Base-by-base conservation (phyloP, 2,329 filamentous ascomycete species). In the Xylaria sp. region DNA sequence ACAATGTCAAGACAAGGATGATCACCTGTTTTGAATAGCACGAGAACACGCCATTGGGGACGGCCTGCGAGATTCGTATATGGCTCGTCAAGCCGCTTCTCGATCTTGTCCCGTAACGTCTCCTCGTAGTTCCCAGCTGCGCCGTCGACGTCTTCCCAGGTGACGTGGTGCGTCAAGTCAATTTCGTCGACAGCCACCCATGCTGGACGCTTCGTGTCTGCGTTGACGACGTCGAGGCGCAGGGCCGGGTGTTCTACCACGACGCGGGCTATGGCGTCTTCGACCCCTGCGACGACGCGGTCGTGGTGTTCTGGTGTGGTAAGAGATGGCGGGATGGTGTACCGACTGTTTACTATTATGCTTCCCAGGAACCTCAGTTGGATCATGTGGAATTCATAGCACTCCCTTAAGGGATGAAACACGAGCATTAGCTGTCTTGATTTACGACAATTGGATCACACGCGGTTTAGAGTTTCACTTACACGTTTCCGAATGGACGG, bases 381-480 rank as follows among this genome's bases (percentile, higher is more conserved):
- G 59, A 74, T 60, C 72, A 75, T 73, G 18, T 72, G 71, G 20
- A 71, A 63, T 56, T 75, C 70, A 59, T 74, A 75, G 8, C 65
- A 62, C 43, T 70, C 68, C 15, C 68, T 70, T 20, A 18, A n/a
- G 1, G 36, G 23, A 18, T 13, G 18, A 13, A 10, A 43, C 4
- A 3, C 12, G 36, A 32, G 13, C 6, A 18, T 66, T 9, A 66
- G 53, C 30, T 63, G 13, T 53, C 20, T 12, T 13, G 1, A 9
- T 23, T 32, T 15, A 20, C 10, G 4, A 34, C 2, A 1, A 2
- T n/a, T n/a, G 13, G 12, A 7, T 6, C 13, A 1, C 15, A 2
- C 1, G 6, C 1, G 34, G 25, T 1, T 36, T 5, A 20, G 12
- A 10, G 12, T 2, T 30, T 36, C 7, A 60, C 65, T 57, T 70